Base-by-base conservation (phyloP, 129 eudicot genomes). In the Smallanthus sonchifolius region DNA sequence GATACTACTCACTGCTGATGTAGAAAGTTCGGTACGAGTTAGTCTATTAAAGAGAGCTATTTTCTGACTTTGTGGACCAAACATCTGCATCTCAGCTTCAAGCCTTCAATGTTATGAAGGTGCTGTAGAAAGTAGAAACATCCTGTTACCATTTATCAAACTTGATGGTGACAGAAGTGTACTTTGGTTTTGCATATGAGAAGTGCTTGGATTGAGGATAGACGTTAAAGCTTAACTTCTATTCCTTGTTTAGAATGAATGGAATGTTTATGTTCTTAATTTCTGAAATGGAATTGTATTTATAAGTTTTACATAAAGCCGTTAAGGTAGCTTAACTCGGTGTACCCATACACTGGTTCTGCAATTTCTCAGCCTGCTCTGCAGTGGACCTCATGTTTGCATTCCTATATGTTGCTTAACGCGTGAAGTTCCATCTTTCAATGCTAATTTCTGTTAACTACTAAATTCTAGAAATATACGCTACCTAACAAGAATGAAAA, bases 1-100 rank as follows among this genome's bases (percentile, higher is more conserved):
- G 48, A 49, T 6, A 19, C 63, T 7, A 35, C 62, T 70, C 16
- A 34, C 74, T 34, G 62, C 10, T n/a, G 45, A 34, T 8, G 63
- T 70, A 70, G 75, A 70, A 70, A 49, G 16, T 57, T 28, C 16
- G n/a, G 49, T 9, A 70, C 3, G 69, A 48, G 34, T 47, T 51
- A 8, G 30, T 32, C 43, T 69, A 16, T 19, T 17, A 67, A 17
- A 0, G 54, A 67, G 52, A 42, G 55, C 38, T 69, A 15, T 69
- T 28, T 5, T 47, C 15, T 16, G n/a, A 69, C 42, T 47, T 69
- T 47, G 61, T 52, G 56, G 74, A 69, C 28, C 2, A 57, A 57
- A 0, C 38, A 28, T 57, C 64, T 57, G 38, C 5, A 57, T 57
- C 64, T 8, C 64, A 24, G 64, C 64, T 57, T 57, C 64, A 57